Base-by-base conservation (phyloP, 129 eudicot species). In the Kitagawia praeruptora region DNA sequence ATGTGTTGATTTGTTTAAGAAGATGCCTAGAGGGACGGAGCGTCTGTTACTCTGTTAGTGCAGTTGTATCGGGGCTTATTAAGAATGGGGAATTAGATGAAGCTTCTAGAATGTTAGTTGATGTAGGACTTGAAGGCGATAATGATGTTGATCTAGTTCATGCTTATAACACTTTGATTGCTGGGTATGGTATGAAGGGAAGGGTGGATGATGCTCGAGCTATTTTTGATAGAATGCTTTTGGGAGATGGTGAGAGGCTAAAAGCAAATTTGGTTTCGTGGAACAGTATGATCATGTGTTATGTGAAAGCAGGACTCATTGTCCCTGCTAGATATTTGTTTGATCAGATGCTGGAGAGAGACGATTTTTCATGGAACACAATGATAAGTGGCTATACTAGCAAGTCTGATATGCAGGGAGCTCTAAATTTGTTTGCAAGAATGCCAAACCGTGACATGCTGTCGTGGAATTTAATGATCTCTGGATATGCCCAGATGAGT, bases 131-230 rank as follows among this genome's bases (percentile, higher is more conserved):
- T 45, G 46, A 14, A 34, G 79, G 51, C 46, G 34, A 1, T 31
- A 31, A 31, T 31, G 54, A 74, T 31, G 48, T 38, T 34, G 85
- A 86, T 61, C 37, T 88, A 63, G 56, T 88, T 74, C 83, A 79
- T 76, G 92, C 92, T 77, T 84, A 77, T 82, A 88, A 88, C 44
- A 88, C 89, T 80, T 80, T 88, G 84, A 86, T 88, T 84, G 89
- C 86, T 53, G 92, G 92, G 51, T 88, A 84, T 81, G 89, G 86
- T 83, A 85, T 86, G 80, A 80, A 70, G 70, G 89, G 92, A 69
- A 74, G 81, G 84, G 40, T 88, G 41, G 75, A 48, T 61, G 88
- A 86, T 74, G 92, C 92, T 46, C 81, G 84, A 9, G 69, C 75
- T 41, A 80, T 88, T 70, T 88, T 88, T 80, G 82, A 88, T 75